Evolutionary conservation across 1,284 basidiomycete species (phyloP).

Genomic region (Pterula multifida): DNA sequence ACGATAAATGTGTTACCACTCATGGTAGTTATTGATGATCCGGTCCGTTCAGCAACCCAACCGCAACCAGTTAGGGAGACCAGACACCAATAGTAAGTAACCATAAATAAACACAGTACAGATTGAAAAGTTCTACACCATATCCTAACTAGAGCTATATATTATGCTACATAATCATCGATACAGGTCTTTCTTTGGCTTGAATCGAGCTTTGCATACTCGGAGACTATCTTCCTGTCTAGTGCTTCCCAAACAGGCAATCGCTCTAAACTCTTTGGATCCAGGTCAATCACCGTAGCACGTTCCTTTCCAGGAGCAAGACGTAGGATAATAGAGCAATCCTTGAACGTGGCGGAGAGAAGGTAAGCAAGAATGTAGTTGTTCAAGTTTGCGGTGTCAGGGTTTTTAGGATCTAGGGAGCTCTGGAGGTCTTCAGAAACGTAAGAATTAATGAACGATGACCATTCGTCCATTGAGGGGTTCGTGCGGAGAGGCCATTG

Average conservation of each 20-base stretch:
- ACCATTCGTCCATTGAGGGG: constrained; percentile 47
- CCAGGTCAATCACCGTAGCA: constrained; percentile 76
- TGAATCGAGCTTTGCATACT: constrained; percentile 24
- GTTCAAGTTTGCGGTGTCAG: constrained; percentile 32
- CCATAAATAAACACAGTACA: no score
- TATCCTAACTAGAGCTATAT: no score
- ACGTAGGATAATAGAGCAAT: constrained; percentile 80
- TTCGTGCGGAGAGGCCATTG: constrained; percentile 19
- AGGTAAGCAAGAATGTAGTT: constrained; percentile 65
- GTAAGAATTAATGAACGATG: constrained; percentile 45
- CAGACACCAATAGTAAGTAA: no score
- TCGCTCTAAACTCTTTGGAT: constrained; percentile 64
- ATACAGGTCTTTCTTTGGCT: constrained; percentile 25
- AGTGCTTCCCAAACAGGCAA: constrained; percentile 63
- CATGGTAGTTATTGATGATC: no score
- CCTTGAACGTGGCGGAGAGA: constrained; percentile 91
- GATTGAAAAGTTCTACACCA: no score
- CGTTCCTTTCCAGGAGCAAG: constrained; percentile 17
- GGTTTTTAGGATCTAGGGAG: constrained; percentile 23
- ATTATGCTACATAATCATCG: constrained; percentile 16
- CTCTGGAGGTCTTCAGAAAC: constrained; percentile 19
- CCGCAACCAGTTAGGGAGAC: no score
- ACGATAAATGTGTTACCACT: no score
- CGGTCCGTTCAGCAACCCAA: no score
- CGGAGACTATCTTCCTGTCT: constrained; percentile 56